phyloP scores from a whole-genome alignment of 164 flowering plant species.

The Magnolia changhungtana region DNA sequence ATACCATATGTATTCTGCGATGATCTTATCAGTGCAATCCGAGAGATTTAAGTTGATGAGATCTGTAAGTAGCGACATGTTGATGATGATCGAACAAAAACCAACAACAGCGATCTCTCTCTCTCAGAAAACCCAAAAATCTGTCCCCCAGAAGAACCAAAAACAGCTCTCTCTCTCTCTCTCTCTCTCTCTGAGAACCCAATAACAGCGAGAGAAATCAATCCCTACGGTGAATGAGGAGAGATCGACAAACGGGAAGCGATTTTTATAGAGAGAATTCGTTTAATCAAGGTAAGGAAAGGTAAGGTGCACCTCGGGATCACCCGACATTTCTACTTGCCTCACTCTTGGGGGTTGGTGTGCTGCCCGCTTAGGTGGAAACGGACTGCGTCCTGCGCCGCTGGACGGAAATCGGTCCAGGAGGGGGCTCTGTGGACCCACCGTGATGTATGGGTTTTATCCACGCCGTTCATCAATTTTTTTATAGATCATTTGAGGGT shows the following conservation, averaged over 20 bases:
- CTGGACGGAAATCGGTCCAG: too few species aligned
- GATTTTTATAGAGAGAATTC: not conserved
- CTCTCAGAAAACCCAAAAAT: not conserved
- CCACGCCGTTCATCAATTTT: too few species aligned
- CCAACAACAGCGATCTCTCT: not conserved
- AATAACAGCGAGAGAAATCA: not conserved
- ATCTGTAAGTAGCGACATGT: slow-evolving; percentile 60
- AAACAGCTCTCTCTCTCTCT: not conserved
- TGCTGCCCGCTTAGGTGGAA: too few species aligned
- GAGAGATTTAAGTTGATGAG: slow-evolving; percentile 65
- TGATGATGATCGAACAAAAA: not conserved
- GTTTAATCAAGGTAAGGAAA: too few species aligned
- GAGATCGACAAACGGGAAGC: not conserved
- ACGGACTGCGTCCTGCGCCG: too few species aligned
- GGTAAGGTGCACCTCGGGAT: too few species aligned
- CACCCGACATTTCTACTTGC: too few species aligned
- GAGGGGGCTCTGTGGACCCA: too few species aligned
- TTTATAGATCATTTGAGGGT: too few species aligned
- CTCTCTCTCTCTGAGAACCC: not conserved
- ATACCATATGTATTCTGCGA: slow-evolving; percentile 82
- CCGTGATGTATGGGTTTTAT: too few species aligned
- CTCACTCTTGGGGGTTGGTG: too few species aligned
- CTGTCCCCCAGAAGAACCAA: not conserved
- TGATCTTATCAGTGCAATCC: slow-evolving; percentile 48
- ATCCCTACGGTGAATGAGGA: not conserved